Base-by-base conservation (phyloP, 768 basidiomycete genomes). In the Lactarius psammicola region DNA sequence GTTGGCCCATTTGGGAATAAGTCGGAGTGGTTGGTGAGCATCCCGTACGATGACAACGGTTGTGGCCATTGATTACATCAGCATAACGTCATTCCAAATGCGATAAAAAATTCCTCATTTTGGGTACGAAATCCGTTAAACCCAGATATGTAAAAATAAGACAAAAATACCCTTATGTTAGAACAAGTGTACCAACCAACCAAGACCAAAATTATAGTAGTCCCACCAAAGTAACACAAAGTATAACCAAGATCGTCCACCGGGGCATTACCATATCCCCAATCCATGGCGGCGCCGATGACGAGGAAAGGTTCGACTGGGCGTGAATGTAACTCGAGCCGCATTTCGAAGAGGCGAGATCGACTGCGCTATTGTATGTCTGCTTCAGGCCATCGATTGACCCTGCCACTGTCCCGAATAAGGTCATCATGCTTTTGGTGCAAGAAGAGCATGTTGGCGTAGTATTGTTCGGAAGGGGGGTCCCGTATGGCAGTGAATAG, bases 401-500 rank as follows among this genome's bases (percentile, higher is more conserved):
- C 56, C 71, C 75, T 60, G 68, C 75, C 76, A 74, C 82, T 5
- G 72, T 63, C 9, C 79, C 79, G 72, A 87, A 92, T 40, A 79
- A 69, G 20, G 72, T 74, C 82, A 94, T 81, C 11, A 90, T 66
- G 67, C 74, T 80, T 74, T 84, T 81, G 26, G 84, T 84, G 74
- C 92, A 94, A 5, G 80, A 64, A 3, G 85, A 87, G 73, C 92
- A 94, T 18, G 84, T 80, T 20, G 81, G 82, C 20, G 70, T 75
- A 18, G 82, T 79, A 26, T 76, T 75, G 63, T 80, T 78, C 6
- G 87, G 86, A 1, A 91, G 76, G 13, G 70, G 62, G 28, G 79
- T 76, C 15, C 87, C 90, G 13, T 87, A 80, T 3, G 87, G 87
- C 13, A 94, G 80, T 40, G 79, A 75, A 78, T 90, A 94, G 74